Conservation (phyloP, 2,329 filamentous ascomycete genomes). For the Trichoderma sp. region DNA sequence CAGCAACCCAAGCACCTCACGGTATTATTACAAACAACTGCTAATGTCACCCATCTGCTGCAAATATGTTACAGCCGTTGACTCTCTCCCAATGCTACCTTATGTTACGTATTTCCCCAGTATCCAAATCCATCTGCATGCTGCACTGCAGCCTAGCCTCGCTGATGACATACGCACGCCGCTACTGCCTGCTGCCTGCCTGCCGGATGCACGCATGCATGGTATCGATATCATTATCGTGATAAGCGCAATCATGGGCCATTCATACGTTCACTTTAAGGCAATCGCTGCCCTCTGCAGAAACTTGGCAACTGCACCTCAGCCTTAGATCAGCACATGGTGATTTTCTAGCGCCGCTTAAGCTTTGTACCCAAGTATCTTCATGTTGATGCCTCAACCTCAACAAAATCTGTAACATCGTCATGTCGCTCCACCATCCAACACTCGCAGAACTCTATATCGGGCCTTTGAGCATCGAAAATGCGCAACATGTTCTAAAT, state of each 20-base stretch:
- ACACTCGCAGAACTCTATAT: not conserved
- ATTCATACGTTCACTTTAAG: not conserved
- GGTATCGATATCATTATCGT: not conserved
- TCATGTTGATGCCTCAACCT: not conserved
- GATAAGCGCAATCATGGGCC: not conserved
- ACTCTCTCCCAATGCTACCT: not conserved
- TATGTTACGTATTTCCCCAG: not conserved
- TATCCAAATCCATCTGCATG: not conserved
- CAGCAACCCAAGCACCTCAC: not conserved
- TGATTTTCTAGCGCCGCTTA: not conserved
- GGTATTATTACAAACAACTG: not conserved
- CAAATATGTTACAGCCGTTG: not conserved
- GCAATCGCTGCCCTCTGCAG: not conserved
- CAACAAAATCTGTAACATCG: not conserved
- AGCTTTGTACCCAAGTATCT: not conserved
- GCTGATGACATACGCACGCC: slow-evolving; percentile 7
- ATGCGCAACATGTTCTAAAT: not conserved
- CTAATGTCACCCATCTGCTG: not conserved
- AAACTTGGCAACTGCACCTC: not conserved
- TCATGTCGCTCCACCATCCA: not conserved
- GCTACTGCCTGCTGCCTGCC: not conserved
- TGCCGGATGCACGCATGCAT: not conserved
- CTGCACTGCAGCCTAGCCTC: not conserved
- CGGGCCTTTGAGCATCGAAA: not conserved
- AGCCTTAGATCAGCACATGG: not conserved